Percentiles rank a stretch among this genome's conserved stretches.
Evolutionary conservation across 768 basidiomycete genomes (phyloP).

Genomic region (Rhodosporidiobolus sp.): DNA sequence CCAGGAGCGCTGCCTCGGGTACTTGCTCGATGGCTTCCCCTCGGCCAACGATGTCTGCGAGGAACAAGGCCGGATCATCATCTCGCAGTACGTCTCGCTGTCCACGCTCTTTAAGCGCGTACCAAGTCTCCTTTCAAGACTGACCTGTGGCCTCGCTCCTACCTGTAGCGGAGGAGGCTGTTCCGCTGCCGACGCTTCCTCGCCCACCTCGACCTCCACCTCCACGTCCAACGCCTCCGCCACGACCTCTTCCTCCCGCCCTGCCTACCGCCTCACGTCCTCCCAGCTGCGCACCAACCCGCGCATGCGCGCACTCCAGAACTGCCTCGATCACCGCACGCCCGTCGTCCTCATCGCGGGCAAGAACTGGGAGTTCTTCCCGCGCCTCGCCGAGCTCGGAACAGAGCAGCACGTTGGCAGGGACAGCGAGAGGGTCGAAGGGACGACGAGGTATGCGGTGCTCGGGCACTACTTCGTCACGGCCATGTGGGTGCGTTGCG

Average conservation of each 20-base stretch:
- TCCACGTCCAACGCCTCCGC: too few relatives aligned
- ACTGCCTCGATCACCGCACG: constrained; percentile 16
- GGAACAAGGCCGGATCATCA: constrained; percentile 25
- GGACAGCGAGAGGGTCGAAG: not conserved
- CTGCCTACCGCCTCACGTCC: constrained; percentile 14
- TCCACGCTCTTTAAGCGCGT: not conserved
- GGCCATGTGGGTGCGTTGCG: constrained; percentile 26
- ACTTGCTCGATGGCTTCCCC: constrained; percentile 34
- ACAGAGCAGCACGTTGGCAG: not conserved
- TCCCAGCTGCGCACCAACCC: constrained; percentile 8
- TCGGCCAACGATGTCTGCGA: constrained; percentile 15
- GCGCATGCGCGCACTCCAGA: constrained; percentile 30
- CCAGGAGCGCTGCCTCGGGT: constrained; percentile 30
- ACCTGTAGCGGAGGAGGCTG: constrained; percentile 30
- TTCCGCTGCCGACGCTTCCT: not conserved
- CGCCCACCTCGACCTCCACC: not conserved
- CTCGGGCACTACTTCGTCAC: constrained; percentile 31
- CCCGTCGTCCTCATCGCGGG: constrained; percentile 36
- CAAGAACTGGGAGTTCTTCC: constrained; percentile 14
- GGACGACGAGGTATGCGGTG: constrained; percentile 8
- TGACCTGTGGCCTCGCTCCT: not conserved
- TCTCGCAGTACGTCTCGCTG: constrained; percentile 27
- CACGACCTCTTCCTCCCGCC: not conserved
- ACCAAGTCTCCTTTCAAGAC: too few relatives aligned
- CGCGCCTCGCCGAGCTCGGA: not conserved